A percentile compares a stretch with the other conserved stretches of the same genome.
Evolutionary conservation across 2,329 filamentous ascomycete species (phyloP).

Genomic region (Microcyclospora tardicrescens): DNA sequence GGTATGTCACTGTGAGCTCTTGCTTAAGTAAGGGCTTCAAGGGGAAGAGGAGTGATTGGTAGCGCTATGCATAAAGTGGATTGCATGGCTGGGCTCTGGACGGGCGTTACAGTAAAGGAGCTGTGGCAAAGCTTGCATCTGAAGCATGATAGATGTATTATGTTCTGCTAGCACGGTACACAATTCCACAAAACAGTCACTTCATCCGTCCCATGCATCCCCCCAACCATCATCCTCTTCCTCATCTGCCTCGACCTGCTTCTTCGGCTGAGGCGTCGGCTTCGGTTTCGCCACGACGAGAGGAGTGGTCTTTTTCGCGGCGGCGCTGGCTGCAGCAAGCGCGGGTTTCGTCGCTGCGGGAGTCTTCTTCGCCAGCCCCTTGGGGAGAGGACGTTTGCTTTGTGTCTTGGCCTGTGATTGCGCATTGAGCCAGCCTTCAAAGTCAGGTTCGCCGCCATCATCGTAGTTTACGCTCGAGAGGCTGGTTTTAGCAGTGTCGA

Average conservation of each 20-base stretch:
- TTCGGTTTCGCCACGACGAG: constrained; percentile 8
- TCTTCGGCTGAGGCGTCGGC: constrained; percentile 11
- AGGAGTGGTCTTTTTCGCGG: constrained; percentile 13
- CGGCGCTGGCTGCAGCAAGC: constrained; percentile 13
- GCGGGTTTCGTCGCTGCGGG: constrained; percentile 20
- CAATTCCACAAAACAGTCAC: no score
- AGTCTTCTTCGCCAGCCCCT: constrained; percentile 58
- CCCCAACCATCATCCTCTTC: constrained; percentile 31
- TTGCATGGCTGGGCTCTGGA: no score
- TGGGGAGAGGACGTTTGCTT: constrained; percentile 59
- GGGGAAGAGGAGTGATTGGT: no score
- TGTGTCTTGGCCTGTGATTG: constrained; percentile 62
- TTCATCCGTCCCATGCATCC: constrained; percentile 18
- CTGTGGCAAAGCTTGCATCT: no score
- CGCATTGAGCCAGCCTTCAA: constrained; percentile 86
- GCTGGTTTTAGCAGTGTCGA: constrained; percentile 6
- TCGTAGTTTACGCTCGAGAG: constrained; percentile 46
- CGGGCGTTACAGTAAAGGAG: no score
- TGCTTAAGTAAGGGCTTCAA: no score
- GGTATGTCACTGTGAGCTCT: no score
- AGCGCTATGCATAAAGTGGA: no score
- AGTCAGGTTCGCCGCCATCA: constrained; percentile 82
- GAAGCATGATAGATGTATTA: no score
- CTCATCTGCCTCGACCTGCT: constrained; percentile 19
- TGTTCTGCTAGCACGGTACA: no score